Base-by-base conservation (phyloP, 768 basidiomycete genomes). In the Pleurotus platypus region DNA sequence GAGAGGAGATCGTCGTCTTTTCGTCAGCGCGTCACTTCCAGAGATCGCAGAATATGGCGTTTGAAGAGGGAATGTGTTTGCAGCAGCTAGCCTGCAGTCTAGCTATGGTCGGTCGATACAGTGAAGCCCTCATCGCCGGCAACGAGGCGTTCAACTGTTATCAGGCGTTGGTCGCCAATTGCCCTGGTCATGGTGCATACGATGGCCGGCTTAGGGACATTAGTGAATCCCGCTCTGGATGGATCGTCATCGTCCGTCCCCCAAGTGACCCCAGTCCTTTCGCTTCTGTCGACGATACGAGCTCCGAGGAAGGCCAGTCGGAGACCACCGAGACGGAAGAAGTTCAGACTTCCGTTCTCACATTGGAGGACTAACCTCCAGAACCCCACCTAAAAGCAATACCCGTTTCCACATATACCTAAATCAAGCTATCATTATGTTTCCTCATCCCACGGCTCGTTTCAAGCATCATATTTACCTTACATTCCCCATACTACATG, bases 1-100 rank as follows among this genome's bases (percentile, higher is more conserved):
- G 51, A 40, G 51, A 54, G 18, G 51, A 54, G 39, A 39, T 54
- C 11, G 51, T 54, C 4, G 51, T 54, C 8, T 54, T 54, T 39
- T 54, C 51, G 4, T 54, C 51, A 12, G 35, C 51, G 15, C 37
- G 51, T 12, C 42, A 37, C 3, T 42, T 54, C 22, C 20, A 20
- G 9, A n/a, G 51, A 42, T 11, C 51, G 15, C 37, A 39, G 6
- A 20, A 42, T 18, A 54, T 22, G n/a, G 51, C 51, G 9, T 54
- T 54, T 16, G 51, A 54, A n/a, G 51, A 54, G 22, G 51, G 51
- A 16, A 13, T 54, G 39, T 54, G 51, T n/a, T 26, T 54, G 15
- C 51, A 54, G 27, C 51, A 54, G 18, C 39, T 54, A 5, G 51
- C 51, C 5, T 18, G 8, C 22, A 37, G 38, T 38, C 27, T 54